Conservation (phyloP, 2,329 filamentous ascomycete species). For the Colletotrichum sublineola region DNA sequence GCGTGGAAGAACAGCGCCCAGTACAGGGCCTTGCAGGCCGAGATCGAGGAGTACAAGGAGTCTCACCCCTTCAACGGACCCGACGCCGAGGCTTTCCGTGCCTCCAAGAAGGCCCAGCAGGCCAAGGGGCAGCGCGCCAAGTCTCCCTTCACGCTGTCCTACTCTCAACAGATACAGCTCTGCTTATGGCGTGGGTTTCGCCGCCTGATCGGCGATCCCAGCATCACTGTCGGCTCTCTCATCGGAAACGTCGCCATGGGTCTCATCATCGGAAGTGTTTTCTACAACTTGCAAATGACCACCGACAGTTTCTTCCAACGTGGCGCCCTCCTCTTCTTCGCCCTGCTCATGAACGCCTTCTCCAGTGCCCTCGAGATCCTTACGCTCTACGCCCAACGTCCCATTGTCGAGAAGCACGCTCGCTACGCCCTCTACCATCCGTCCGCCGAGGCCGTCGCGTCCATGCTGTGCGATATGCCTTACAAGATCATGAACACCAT, state of each 20-base stretch:
- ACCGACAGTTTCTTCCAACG: slow-evolving; percentile 83
- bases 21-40: slow-evolving; percentile 63
- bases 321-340: slow-evolving; percentile 87
- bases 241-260: slow-evolving; percentile 82
- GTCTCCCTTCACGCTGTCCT: slow-evolving; percentile 88
- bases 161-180: slow-evolving; percentile 79
- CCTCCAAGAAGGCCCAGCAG: slow-evolving; percentile 66
- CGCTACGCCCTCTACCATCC: slow-evolving; percentile 92
- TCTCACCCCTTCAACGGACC: slow-evolving; percentile 67
- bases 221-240: slow-evolving; percentile 76
- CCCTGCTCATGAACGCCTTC: slow-evolving; percentile 88
- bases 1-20: slow-evolving; percentile 69
- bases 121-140: slow-evolving; percentile 71
- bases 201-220: slow-evolving; percentile 82
- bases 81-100: slow-evolving; percentile 70
- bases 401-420: slow-evolving; percentile 91
- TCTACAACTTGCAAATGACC: slow-evolving; percentile 78
- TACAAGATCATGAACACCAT: slow-evolving; percentile 83
- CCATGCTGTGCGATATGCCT: slow-evolving; percentile 88
- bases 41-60: slow-evolving; percentile 69
- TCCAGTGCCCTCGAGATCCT: slow-evolving; percentile 85
- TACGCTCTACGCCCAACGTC: slow-evolving; percentile 87
- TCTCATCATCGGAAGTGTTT: slow-evolving; percentile 83
- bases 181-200: slow-evolving; percentile 86
- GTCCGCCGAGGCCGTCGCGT: slow-evolving; percentile 87